A percentile compares a stretch with the other conserved stretches of the same genome.
Evolutionary conservation across 768 basidiomycete species (phyloP).

Genomic region (Leccinum aurantiacum): DNA sequence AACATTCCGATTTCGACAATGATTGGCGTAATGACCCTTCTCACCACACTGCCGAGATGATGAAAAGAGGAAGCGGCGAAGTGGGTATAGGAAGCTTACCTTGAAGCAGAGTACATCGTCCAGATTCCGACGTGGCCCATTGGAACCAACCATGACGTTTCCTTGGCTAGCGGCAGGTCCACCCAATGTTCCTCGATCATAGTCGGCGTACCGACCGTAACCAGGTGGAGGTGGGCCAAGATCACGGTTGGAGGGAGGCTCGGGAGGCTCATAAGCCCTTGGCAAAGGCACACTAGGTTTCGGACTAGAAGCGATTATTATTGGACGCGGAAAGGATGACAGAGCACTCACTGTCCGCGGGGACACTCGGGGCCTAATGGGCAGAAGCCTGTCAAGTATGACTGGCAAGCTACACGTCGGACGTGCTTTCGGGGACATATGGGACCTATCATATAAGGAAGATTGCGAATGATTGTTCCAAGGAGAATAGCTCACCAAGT

Average conservation of each 20-base stretch:
- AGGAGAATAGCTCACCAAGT: slow-evolving; percentile 57
- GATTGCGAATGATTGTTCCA: slow-evolving; percentile 2
- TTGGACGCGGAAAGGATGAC: slow-evolving; percentile 7
- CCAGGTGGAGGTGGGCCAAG: slow-evolving; percentile 91
- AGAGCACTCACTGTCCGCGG: slow-evolving; percentile 75
- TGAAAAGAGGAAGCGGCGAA: slow-evolving; percentile 4
- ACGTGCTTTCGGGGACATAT: slow-evolving; percentile 90
- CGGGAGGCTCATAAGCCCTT: slow-evolving; percentile 75
- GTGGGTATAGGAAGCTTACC: slow-evolving; percentile 40
- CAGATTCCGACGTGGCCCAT: slow-evolving; percentile 63
- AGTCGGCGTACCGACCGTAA: slow-evolving; percentile 81
- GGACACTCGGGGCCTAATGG: slow-evolving; percentile 86
- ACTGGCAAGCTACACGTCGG: slow-evolving; percentile 84
- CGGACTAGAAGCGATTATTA: slow-evolving; percentile 50
- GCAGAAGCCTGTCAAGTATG: slow-evolving; percentile 92
- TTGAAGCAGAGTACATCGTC: slow-evolving; percentile 89
- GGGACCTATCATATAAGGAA: slow-evolving; percentile 56
- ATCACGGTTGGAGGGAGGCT: slow-evolving; percentile 71
- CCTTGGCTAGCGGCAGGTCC: slow-evolving; percentile 26
- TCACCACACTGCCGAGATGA: slow-evolving; percentile 67
- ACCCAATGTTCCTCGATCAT: slow-evolving; percentile 52
- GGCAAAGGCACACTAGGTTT: slow-evolving; percentile 70
- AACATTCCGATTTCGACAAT: slow-evolving; percentile 87
- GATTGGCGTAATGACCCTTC: slow-evolving; percentile 94
- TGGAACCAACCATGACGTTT: slow-evolving; percentile 32